phyloP scores from a whole-genome alignment of 805 yeast species.

The Monosporozyma aerobia region DNA sequence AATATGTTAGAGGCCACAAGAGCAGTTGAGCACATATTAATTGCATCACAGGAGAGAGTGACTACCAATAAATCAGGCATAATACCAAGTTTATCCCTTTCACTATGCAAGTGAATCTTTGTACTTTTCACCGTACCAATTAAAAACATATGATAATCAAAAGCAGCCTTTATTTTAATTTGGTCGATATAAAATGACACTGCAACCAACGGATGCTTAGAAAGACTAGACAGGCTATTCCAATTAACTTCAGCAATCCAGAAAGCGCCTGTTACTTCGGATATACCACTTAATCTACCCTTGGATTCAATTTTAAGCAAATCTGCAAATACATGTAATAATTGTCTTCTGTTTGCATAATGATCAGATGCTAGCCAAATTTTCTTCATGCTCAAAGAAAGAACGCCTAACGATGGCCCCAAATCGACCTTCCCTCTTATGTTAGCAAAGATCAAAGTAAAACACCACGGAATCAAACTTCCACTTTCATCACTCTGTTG shows the following conservation, averaged over 20 bases:
- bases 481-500: neutral
- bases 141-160: conserved; percentile 81
- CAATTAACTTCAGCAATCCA: conserved; percentile 64
- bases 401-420: conserved; percentile 74
- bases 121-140: conserved; percentile 44
- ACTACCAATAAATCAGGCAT: conserved; percentile 56
- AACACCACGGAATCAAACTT: conserved; percentile 61
- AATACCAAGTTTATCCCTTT: conserved; percentile 39
- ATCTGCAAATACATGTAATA: conserved; percentile 52
- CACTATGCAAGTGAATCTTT: conserved; percentile 56
- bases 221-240: conserved; percentile 41
- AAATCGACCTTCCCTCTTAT: conserved; percentile 55
- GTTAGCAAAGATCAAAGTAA: conserved; percentile 47
- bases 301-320: conserved; percentile 42
- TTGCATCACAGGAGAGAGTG: conserved; percentile 38
- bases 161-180: conserved; percentile 52
- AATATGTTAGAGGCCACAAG: conserved; percentile 74
- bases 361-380: conserved; percentile 66
- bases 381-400: conserved; percentile 45
- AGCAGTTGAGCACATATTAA: conserved; percentile 65
- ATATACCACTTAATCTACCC: conserved; percentile 74
- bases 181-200: conserved; percentile 47
- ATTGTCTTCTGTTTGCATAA: conserved; percentile 60
- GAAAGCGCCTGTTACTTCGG: conserved; percentile 42
- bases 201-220: conserved; percentile 56